A percentile compares a stretch with the other conserved stretches of the same genome.
Evolutionary conservation across 1,284 basidiomycete species (phyloP).

Genomic region (Xerocomus nothofagi): DNA sequence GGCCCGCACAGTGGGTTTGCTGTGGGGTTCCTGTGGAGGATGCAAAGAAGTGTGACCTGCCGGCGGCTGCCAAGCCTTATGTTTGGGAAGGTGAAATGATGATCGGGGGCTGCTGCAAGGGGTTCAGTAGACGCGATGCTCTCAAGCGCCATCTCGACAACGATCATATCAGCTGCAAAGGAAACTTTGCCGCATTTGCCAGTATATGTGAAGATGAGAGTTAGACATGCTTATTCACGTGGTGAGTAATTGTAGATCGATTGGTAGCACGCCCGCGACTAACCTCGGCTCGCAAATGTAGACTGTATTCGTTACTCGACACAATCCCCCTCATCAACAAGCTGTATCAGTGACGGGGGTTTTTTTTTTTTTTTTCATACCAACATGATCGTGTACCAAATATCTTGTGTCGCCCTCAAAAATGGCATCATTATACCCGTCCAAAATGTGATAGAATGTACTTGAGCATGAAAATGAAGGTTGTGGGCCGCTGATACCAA

Average conservation of each 20-base stretch:
- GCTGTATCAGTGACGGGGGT: constrained; percentile 13
- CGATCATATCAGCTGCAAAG: constrained; percentile 40
- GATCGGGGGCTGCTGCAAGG: constrained; percentile 51
- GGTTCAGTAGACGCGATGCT: constrained; percentile 57
- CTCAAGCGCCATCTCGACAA: constrained; percentile 55
- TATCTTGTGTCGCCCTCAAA: neutral
- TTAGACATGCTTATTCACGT: constrained; percentile 9
- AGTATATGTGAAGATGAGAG: constrained; percentile 27
- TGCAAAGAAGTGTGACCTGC: constrained; percentile 31
- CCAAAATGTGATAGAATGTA: constrained; percentile 16
- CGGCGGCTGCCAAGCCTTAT: constrained; percentile 32
- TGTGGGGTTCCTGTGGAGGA: constrained; percentile 44
- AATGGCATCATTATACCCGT: constrained; percentile 16
- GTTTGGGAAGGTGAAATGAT: constrained; percentile 36
- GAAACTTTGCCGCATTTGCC: constrained; percentile 33
- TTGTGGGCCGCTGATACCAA: too few species aligned
- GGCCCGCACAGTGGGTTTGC: constrained; percentile 36
- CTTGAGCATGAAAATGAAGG: constrained; percentile 9
- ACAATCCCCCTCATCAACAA: constrained; percentile 2
- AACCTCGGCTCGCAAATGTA: constrained; percentile 7
- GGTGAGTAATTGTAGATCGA: constrained; percentile 8
- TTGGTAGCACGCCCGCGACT: constrained; percentile 1
- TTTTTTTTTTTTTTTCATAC: constrained; percentile 9
- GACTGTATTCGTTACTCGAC: constrained; percentile 13
- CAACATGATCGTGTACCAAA: constrained; percentile 17